Conservation (phyloP, 2,329 filamentous ascomycete genomes). For the Cordyceps farinosa region DNA sequence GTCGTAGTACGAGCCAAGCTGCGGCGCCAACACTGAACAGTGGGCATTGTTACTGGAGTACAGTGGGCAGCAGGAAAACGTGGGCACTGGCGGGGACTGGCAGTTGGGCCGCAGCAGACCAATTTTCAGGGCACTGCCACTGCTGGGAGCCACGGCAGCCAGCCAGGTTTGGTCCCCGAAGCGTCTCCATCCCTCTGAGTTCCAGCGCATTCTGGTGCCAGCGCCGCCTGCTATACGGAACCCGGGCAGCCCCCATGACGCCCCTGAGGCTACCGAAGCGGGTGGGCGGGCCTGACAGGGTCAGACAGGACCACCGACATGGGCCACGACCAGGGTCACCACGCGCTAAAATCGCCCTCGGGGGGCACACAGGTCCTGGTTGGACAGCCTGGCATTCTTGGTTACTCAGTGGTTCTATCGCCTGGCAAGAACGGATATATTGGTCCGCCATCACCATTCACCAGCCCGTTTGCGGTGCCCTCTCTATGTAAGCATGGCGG, state of each 20-base stretch:
- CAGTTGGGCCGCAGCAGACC: too few relatives aligned
- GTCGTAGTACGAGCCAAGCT: not conserved
- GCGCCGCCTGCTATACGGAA: not conserved
- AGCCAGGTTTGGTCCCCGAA: not conserved
- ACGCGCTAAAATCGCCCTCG: too few relatives aligned
- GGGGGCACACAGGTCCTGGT: not conserved
- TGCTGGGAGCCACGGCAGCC: not conserved
- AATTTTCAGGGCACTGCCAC: not conserved
- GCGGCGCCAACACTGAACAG: not conserved
- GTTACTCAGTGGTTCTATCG: not conserved
- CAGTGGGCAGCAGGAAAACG: not conserved
- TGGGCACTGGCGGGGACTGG: not conserved
- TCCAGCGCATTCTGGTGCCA: not conserved
- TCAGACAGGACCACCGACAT: too few relatives aligned
- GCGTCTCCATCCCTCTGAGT: not conserved
- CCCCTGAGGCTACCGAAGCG: constrained; percentile 4
- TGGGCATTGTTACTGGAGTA: not conserved
- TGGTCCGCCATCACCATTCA: too few relatives aligned
- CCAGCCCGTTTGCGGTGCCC: too few relatives aligned
- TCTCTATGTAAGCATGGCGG: too few relatives aligned
- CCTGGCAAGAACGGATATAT: too few relatives aligned
- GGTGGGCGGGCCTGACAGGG: not conserved
- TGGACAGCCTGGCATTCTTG: not conserved
- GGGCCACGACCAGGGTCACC: too few relatives aligned
- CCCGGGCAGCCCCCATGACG: not conserved